phyloP scores from a whole-genome alignment of 1,284 basidiomycete genomes.

The Athelia psychrophila region DNA sequence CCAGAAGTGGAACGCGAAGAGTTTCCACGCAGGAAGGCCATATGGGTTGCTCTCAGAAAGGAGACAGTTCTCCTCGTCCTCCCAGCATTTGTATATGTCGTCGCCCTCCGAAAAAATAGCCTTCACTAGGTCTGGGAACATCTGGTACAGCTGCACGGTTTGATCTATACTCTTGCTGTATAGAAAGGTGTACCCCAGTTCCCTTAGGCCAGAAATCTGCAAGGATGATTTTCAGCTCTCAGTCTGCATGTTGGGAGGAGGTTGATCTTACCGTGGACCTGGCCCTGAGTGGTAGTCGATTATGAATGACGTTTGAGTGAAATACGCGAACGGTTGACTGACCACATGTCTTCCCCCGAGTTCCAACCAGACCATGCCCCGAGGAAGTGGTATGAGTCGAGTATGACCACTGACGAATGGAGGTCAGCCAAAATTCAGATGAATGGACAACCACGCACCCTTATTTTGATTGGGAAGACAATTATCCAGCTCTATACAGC shows the following conservation, averaged over 20 bases:
- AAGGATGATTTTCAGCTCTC: neutral
- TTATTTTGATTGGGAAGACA: no score
- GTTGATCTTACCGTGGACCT: neutral
- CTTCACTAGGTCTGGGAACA: conserved; percentile 19
- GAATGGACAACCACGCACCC: no score
- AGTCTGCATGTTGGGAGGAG: no score
- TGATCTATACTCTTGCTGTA: neutral
- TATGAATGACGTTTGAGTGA: neutral
- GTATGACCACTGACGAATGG: neutral
- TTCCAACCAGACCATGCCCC: neutral
- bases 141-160: conserved; percentile 18
- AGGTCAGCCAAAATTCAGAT: no score
- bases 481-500: no score
- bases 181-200: neutral
- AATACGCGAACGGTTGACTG: neutral
- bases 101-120: conserved; percentile 21
- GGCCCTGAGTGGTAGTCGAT: neutral
- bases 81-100: conserved; percentile 2
- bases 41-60: conserved; percentile 7
- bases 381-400: neutral
- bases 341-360: neutral
- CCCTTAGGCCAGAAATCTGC: neutral
- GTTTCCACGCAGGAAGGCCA: conserved; percentile 31
- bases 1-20: conserved; percentile 34
- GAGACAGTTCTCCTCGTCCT: neutral